Percentiles rank a stretch among this genome's conserved stretches.
phyloP scores from a whole-genome alignment of 139 green algal genomes.

The Gonium pectorale region DNA sequence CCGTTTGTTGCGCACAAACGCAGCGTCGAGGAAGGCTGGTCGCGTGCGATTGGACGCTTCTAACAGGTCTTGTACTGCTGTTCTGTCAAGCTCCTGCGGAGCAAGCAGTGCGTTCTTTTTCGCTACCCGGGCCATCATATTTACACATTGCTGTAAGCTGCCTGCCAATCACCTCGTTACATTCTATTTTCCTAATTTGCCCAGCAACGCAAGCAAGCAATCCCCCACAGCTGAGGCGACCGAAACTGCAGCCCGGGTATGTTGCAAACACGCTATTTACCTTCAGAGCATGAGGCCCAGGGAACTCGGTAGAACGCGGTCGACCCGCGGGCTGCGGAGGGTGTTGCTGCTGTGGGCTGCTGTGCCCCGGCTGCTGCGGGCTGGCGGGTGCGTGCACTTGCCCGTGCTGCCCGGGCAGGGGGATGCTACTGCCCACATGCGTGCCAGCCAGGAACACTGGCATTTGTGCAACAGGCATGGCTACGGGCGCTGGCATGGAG shows the following conservation, averaged over 20 bases:
- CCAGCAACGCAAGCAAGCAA: too few species aligned
- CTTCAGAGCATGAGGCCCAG: slow-evolving; percentile 12
- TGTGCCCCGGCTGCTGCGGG: neutral
- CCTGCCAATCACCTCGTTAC: too few species aligned
- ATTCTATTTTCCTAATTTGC: too few species aligned
- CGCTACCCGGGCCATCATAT: too few species aligned
- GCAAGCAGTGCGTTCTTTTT: too few species aligned
- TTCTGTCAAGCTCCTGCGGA: slow-evolving; percentile 52
- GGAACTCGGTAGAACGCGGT: slow-evolving; percentile 28
- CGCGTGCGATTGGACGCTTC: slow-evolving; percentile 31
- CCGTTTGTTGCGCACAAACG: slow-evolving; percentile 42
- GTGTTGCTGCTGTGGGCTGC: slow-evolving; percentile 12
- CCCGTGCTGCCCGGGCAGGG: neutral
- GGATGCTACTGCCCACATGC: neutral
- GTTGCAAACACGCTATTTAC: slow-evolving; percentile 15
- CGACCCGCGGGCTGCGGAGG: neutral
- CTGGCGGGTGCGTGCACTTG: neutral
- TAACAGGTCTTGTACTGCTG: slow-evolving; percentile 49
- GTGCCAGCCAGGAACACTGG: neutral
- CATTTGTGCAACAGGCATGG: neutral
- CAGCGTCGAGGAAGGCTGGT: slow-evolving; percentile 43
- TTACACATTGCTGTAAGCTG: too few species aligned
- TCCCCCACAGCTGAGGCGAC: too few species aligned
- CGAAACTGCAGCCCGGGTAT: too few species aligned
- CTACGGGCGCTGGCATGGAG: neutral